A percentile compares a stretch with the other conserved stretches of the same genome.
Conservation (phyloP, 345 rosid species). For the Eucalyptus pumila region DNA sequence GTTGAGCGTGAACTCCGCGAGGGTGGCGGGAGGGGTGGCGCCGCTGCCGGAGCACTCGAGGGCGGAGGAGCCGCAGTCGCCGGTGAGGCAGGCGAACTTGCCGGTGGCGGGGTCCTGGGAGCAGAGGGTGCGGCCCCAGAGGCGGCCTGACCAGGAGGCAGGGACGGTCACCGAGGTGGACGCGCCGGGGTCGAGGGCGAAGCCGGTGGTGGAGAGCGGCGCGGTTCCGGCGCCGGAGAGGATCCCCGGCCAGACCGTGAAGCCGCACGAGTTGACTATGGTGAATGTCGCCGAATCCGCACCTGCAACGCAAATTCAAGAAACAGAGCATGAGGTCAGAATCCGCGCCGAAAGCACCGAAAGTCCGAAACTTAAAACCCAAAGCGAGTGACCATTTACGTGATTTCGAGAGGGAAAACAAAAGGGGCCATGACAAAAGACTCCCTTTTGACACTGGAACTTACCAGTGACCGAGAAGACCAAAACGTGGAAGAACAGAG, state of each 20-base stretch:
- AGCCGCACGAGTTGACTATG: slow-evolving; percentile 37
- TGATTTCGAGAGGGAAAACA: not conserved
- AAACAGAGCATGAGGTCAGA: not conserved
- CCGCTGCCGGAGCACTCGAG: slow-evolving; percentile 41
- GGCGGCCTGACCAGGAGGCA: slow-evolving; percentile 48
- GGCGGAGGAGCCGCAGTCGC: slow-evolving; percentile 43
- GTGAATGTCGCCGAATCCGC: slow-evolving; percentile 20
- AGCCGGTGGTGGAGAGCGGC: slow-evolving; percentile 45
- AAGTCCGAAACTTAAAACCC: not conserved
- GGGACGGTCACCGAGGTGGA: slow-evolving; percentile 24
- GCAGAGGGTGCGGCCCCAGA: slow-evolving; percentile 66
- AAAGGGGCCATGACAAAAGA: not conserved
- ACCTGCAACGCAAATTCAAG: not conserved
- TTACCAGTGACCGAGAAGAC: not conserved
- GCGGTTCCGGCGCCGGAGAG: slow-evolving; percentile 49
- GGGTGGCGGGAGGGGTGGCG: slow-evolving; percentile 44
- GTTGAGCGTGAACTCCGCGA: slow-evolving; percentile 48
- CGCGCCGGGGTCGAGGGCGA: slow-evolving; percentile 27
- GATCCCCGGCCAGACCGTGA: slow-evolving; percentile 62
- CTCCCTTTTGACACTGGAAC: not conserved
- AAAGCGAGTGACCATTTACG: not conserved
- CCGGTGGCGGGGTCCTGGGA: slow-evolving; percentile 36
- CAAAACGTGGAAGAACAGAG: not conserved
- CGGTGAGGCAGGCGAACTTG: slow-evolving; percentile 47
- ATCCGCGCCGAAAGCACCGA: not conserved